Percentiles rank a stretch among this genome's conserved stretches.
Evolutionary conservation across 192 early-diverging fungal species (phyloP).

Genomic region (Backusella parvicylindrica): DNA sequence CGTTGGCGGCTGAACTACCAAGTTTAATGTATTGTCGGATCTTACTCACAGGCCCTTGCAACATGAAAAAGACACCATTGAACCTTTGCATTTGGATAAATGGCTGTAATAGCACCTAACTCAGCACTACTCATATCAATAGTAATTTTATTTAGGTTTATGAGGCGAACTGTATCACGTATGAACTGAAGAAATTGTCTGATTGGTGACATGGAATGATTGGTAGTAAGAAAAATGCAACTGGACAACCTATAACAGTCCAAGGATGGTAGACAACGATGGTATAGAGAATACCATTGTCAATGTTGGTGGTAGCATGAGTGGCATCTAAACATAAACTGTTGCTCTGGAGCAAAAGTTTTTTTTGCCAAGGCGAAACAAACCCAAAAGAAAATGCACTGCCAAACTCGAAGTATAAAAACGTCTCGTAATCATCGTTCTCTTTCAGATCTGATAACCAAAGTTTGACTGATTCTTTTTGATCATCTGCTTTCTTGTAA

Average conservation of each 20-base stretch:
- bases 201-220: not conserved
- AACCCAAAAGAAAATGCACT: not conserved
- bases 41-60: not conserved
- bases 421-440: not conserved
- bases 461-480: not conserved
- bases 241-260: not conserved
- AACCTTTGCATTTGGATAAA: not conserved
- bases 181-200: too few relatives aligned
- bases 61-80: conserved; percentile 1
- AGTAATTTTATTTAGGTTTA: too few relatives aligned
- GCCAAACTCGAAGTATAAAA: not conserved
- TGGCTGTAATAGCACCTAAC: not conserved
- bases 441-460: not conserved
- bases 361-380: not conserved
- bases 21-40: not conserved
- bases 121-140: not conserved
- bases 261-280: not conserved
- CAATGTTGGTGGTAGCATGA: not conserved
- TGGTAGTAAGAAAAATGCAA: not conserved
- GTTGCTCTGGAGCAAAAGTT: not conserved
- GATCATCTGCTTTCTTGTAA: not conserved
- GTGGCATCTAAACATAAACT: not conserved
- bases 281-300: not conserved
- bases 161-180: too few relatives aligned
- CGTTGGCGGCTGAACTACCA: not conserved